These are phyloP conservation scores for Kingdonia uniflora DNA, from an alignment of 164 flowering plant genomes.

Conservation along the genomic window DNA sequence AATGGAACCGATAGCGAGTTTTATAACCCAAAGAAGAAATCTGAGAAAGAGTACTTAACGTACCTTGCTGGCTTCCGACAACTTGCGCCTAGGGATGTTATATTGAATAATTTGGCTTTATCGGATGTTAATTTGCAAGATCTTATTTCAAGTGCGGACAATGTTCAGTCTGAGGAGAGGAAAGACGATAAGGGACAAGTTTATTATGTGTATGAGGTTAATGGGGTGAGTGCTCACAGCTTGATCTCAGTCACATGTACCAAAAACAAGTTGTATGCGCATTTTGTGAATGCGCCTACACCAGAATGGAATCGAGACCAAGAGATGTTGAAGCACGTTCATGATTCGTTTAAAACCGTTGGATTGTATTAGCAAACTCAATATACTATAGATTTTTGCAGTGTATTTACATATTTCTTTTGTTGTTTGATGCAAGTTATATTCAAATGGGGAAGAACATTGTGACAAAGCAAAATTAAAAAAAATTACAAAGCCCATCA, in stretches of 20 bases:
- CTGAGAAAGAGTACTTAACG: constrained; percentile 83
- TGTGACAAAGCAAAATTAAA: too few species aligned
- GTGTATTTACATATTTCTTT: too few species aligned
- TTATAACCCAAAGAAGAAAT: constrained; percentile 74
- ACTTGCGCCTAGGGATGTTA: constrained; percentile 58
- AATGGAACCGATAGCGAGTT: constrained; percentile 96
- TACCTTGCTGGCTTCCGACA: constrained; percentile 63
- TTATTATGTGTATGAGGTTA: constrained; percentile 79
- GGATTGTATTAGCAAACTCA: constrained; percentile 24
- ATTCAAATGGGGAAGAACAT: too few species aligned
- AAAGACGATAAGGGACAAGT: constrained; percentile 74
- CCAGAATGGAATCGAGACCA: constrained; percentile 74
- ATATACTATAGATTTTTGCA: too few species aligned
- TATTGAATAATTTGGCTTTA: constrained; percentile 71
- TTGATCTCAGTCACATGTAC: constrained; percentile 86
- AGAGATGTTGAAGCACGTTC: constrained; percentile 57
- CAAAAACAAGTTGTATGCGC: constrained; percentile 82
- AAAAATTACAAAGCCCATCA: too few species aligned
- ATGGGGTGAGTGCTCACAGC: constrained; percentile 56
- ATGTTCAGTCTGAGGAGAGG: constrained; percentile 54
- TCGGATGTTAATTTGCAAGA: constrained; percentile 85
- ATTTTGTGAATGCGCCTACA: constrained; percentile 85
- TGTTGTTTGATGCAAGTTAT: too few species aligned
- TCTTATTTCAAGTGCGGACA: constrained; percentile 51
- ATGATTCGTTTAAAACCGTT: constrained; percentile 68